Evolutionary conservation across 495 filamentous ascomycete genomes (phyloP), one percentile per base, ranked within the genome.

Genomic region (Talaromyces proteolyticus): DNA sequence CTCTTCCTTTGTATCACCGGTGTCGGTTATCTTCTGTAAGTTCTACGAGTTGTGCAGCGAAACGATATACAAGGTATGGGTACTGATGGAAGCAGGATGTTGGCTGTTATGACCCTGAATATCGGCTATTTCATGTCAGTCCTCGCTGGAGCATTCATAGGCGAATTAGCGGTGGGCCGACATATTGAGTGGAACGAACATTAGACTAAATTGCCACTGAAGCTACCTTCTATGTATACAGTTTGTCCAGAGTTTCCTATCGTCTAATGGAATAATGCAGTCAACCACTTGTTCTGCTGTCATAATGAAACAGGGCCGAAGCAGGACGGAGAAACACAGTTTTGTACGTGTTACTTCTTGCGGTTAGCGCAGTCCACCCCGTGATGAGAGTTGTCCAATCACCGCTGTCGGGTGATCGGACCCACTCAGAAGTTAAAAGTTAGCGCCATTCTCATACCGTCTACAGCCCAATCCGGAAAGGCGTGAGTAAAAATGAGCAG

Each of bases 51-150:
- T n/a, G 7, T 47, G 6, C n/a, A 20, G 14, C 16, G 4, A 26
- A 34, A 23, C 10, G 20, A 1, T 52, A 47, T 36, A 58, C 44
- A 46, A n/a, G n/a, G n/a, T n/a, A 17, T 14, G 12, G 47, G 18
- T 51, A 37, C 49, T 54, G 6, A 38, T 51, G 22, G 22, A 8
- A 45, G 8, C 59, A 97, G 92, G 44, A 97, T 97, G 92, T 73
- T 97, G 69, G 91, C 88, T n/a, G 88, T 95, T 57, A 97, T 97
- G 92, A 93, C 90, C 3, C 79, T 92, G 80, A 97, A 97, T 58
- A 79, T 96, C 40, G 92, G 92, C n/a, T 97, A 95, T 60, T 96
- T 96, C 68, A 68, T 91, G 21, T 90, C 91, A 1, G 79, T 95
- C 1, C 79, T 97, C 19, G 87, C 70, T 5, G 92, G 92, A 5